Conservation (phyloP, 257 asterid species). For the Mentha longifolia region DNA sequence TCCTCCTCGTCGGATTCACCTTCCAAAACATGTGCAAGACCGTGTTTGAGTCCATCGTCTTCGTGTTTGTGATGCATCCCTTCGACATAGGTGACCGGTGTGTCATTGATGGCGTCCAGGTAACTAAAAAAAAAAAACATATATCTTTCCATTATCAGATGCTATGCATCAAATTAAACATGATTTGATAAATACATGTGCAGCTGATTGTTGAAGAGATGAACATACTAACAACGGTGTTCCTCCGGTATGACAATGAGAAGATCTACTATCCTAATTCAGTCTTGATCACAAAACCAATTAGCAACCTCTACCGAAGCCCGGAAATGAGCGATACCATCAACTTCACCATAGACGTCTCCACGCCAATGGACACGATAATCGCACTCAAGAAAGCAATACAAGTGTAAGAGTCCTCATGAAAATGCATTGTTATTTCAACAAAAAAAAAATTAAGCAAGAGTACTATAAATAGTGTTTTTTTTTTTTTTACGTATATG, state of each 20-base stretch:
- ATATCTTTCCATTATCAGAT: too few species aligned
- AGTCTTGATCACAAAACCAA: slow-evolving; percentile 54
- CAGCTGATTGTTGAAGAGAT: slow-evolving; percentile 74
- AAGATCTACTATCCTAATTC: slow-evolving; percentile 69
- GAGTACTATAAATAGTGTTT: neutral
- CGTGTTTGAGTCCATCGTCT: slow-evolving; percentile 62
- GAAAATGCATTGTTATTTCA: too few species aligned
- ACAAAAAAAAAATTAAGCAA: neutral
- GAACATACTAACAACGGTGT: slow-evolving; percentile 69
- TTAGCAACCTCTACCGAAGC: slow-evolving; percentile 72
- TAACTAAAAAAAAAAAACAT: too few species aligned
- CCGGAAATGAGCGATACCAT: slow-evolving; percentile 63
- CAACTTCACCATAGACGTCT: slow-evolving; percentile 51
- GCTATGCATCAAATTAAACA: neutral
- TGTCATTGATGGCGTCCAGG: slow-evolving; percentile 73
- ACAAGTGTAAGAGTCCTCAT: slow-evolving; percentile 42
- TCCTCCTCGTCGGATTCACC: slow-evolving; percentile 60
- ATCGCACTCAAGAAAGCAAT: slow-evolving; percentile 57
- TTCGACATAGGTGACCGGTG: slow-evolving; percentile 75
- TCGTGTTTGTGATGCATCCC: slow-evolving; percentile 72
- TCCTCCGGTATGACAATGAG: slow-evolving; percentile 63
- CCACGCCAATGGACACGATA: slow-evolving; percentile 60
- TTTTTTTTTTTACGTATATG: neutral
- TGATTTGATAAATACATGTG: neutral
- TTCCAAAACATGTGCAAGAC: slow-evolving; percentile 77